Evolutionary conservation across 2,329 filamentous ascomycete genomes (phyloP), one percentile per base, ranked within the genome.

Genomic region (Aspergillus sp.): DNA sequence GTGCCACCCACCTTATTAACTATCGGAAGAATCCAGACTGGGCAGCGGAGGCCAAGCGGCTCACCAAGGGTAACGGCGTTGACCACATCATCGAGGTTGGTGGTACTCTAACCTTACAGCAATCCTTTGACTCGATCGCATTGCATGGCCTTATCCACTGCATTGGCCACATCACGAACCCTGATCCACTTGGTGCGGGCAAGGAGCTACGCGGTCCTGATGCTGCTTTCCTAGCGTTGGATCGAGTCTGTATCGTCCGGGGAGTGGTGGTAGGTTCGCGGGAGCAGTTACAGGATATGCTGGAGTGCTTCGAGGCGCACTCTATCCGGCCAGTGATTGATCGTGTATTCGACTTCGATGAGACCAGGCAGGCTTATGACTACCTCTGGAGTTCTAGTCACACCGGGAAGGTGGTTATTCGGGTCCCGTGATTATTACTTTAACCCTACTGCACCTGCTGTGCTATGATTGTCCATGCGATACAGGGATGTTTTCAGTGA

Each of bases 51-150:
- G 85, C 84, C 2, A 77, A 81, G 58, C 69, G 72, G 3, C 68
- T 79, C 10, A 80, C 78, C 0, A 67, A 73, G 1, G 81, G 82
- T 15, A 64, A 67, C 1, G 87, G 87, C 5, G 82, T 86, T 3
- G 81, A 88, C 65, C 79, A 85, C 56, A 76, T 89, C 45, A 67
- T 87, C 36, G 87, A 89, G 61, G 81, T 88, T 13, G 86, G 84
- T 6, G 87, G 87, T 0, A 80, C 84, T 0, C 78, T 75, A 23
- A 87, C 85, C 0, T 78, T 88, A 67, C 67, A 74, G 1, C 78
- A 85, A 62, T 80, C 77, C 0, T 69, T 86, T 12, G 78, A 78
- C 2, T 69, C 73, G 4, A 69, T 78, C 0, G 54, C 80, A 80
- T 0, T 70, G 83, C 50, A 72, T 70, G 43, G 82, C 81, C 59